Evolutionary conservation across 495 filamentous ascomycete genomes (phyloP).

Genomic region (Annulohypoxylon moriforme): DNA sequence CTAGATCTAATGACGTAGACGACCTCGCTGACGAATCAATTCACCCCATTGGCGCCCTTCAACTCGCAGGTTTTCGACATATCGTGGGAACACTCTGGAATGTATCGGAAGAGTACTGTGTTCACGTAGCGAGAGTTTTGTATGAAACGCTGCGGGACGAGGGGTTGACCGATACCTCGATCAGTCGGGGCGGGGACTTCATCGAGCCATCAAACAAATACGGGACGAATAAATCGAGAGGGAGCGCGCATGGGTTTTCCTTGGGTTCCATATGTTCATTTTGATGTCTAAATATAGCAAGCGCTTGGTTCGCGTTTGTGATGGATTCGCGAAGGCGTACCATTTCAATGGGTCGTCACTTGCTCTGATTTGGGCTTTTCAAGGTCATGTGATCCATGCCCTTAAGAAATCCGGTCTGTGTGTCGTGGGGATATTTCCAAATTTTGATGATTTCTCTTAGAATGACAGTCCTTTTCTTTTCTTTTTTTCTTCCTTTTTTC

Average conservation of each 20-base stretch:
- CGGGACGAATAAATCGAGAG: neutral
- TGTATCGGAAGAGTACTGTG: constrained; percentile 35
- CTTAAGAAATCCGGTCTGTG: too few relatives aligned
- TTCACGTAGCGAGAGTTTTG: constrained; percentile 44
- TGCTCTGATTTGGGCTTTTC: too few relatives aligned
- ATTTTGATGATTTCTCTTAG: too few relatives aligned
- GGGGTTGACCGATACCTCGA: constrained; percentile 44
- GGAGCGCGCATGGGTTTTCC: neutral
- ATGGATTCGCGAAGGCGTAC: too few relatives aligned
- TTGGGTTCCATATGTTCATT: constrained; percentile 19
- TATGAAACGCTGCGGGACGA: constrained; percentile 44
- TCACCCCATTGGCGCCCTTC: constrained; percentile 49
- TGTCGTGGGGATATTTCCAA: too few relatives aligned
- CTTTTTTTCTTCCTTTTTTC: too few relatives aligned
- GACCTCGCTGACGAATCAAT: constrained; percentile 47
- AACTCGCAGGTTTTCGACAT: constrained; percentile 53
- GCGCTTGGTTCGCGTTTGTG: too few relatives aligned
- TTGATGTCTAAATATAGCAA: constrained; percentile 4
- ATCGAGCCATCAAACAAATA: constrained; percentile 12
- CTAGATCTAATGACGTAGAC: constrained; percentile 33
- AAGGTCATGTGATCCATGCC: too few relatives aligned
- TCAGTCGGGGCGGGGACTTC: constrained; percentile 45
- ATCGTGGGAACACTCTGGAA: constrained; percentile 53
- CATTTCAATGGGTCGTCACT: too few relatives aligned
- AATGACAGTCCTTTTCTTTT: too few relatives aligned